phyloP scores from a whole-genome alignment of 2,329 filamentous ascomycete genomes.

The Pseudogymnoascus sp. region DNA sequence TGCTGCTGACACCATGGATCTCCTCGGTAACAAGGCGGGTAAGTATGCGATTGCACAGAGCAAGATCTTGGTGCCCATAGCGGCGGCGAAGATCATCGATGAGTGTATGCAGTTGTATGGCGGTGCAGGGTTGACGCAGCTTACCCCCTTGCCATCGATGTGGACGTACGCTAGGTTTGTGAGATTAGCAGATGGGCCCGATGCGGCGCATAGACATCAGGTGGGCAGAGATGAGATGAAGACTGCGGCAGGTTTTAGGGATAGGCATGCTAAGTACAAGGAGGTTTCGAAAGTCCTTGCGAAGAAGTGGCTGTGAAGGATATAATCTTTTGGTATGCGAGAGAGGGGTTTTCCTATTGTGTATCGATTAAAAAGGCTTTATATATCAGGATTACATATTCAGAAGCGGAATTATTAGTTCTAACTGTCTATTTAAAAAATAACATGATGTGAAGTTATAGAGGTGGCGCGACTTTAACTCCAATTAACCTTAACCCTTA shows the following conservation, averaged over 20 bases:
- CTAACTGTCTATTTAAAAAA: too few relatives aligned
- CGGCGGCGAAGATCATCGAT: constrained; percentile 33
- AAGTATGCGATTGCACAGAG: constrained; percentile 34
- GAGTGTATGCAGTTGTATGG: constrained; percentile 37
- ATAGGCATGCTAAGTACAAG: constrained; percentile 29
- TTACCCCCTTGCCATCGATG: constrained; percentile 34
- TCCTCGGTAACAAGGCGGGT: constrained; percentile 33
- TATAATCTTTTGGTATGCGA: too few relatives aligned
- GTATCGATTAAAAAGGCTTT: too few relatives aligned
- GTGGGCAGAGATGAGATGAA: constrained; percentile 36
- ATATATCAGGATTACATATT: too few relatives aligned
- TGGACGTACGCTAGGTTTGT: constrained; percentile 37
- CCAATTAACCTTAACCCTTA: too few relatives aligned
- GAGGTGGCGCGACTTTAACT: too few relatives aligned
- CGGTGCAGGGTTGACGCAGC: constrained; percentile 34
- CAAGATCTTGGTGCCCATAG: constrained; percentile 35
- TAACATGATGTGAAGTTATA: too few relatives aligned
- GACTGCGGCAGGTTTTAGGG: constrained; percentile 28
- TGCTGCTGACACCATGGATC: constrained; percentile 35
- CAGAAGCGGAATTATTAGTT: too few relatives aligned
- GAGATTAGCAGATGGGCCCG: constrained; percentile 34
- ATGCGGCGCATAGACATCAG: constrained; percentile 35
- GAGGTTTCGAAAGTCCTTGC: constrained; percentile 11
- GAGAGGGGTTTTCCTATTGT: too few relatives aligned
- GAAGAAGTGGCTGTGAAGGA: too few relatives aligned